These are phyloP conservation scores for Tricladium varicosporioides DNA, from an alignment of 2,329 filamentous ascomycete species.

Conservation along the genomic window DNA sequence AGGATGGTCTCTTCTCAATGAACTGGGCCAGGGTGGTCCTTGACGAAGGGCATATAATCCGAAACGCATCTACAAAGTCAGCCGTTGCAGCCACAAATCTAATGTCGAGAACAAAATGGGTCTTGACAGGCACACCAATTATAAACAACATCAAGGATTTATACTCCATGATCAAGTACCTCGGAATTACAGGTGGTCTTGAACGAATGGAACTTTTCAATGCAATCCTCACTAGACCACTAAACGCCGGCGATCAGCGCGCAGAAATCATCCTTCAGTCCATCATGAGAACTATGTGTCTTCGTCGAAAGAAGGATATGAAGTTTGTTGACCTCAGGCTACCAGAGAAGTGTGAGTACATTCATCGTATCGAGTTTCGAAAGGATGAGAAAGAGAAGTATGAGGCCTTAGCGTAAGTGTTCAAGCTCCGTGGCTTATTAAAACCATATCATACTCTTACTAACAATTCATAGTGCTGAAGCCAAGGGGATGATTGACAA, in stretches of 20 bases:
- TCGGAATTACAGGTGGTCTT: slow-evolving; percentile 73
- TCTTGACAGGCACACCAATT: slow-evolving; percentile 77
- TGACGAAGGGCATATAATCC: slow-evolving; percentile 80
- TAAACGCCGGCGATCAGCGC: slow-evolving; percentile 54
- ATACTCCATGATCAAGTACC: slow-evolving; percentile 75
- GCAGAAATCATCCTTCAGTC: slow-evolving; percentile 68
- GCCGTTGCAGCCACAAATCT: slow-evolving; percentile 67
- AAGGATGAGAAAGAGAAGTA: slow-evolving; percentile 76
- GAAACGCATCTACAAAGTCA: slow-evolving; percentile 72
- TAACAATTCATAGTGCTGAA: slow-evolving; percentile 53
- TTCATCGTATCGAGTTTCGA: slow-evolving; percentile 72
- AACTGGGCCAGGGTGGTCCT: slow-evolving; percentile 78
- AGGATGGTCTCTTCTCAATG: slow-evolving; percentile 57
- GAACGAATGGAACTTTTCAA: slow-evolving; percentile 74
- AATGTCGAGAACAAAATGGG: slow-evolving; percentile 72
- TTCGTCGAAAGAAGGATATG: slow-evolving; percentile 86
- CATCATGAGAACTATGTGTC: slow-evolving; percentile 76
- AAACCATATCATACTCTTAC: slow-evolving; percentile 4
- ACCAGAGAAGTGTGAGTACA: slow-evolving; percentile 73
- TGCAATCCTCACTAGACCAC: slow-evolving; percentile 64
- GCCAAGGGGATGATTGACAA: slow-evolving; percentile 66
- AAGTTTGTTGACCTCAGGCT: slow-evolving; percentile 78
- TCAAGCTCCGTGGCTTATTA: background rate
- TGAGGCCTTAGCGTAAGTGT: slow-evolving; percentile 62
- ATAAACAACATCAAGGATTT: slow-evolving; percentile 81